These are phyloP conservation scores for Cystobasidium onofrii DNA, from an alignment of 768 basidiomycete species.

Conservation along the genomic window DNA sequence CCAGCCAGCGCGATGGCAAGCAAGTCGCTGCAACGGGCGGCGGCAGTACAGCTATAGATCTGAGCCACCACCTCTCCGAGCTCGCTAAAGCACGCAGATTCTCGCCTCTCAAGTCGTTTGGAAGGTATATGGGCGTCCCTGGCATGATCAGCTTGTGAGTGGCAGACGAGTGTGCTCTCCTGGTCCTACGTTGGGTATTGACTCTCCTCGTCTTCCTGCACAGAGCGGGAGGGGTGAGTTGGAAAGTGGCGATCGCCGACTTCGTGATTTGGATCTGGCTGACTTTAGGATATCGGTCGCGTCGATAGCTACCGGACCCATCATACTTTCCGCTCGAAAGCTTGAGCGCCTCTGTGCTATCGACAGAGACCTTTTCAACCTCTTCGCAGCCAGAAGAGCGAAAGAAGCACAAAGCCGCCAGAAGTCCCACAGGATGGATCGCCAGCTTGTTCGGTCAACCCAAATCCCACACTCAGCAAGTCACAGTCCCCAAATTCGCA, in stretches of 20 bases:
- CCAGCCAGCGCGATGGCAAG: neutral
- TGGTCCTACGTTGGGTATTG: neutral
- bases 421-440: slow-evolving; percentile 15
- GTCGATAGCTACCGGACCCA: slow-evolving; percentile 31
- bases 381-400: neutral
- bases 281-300: neutral
- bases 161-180: no score
- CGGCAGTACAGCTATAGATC: slow-evolving; percentile 30
- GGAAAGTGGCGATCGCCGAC: neutral
- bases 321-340: slow-evolving; percentile 34
- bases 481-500: slow-evolving; percentile 57
- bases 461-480: slow-evolving; percentile 46
- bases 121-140: slow-evolving; percentile 25
- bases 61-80: slow-evolving; percentile 34
- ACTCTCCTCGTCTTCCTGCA: neutral
- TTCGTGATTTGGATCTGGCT: neutral
- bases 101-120: slow-evolving; percentile 35
- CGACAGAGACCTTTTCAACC: neutral
- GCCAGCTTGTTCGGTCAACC: slow-evolving; percentile 21
- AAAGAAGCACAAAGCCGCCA: slow-evolving; percentile 9
- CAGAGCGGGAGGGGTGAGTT: slow-evolving; percentile 25
- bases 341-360: slow-evolving; percentile 7
- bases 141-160: slow-evolving; percentile 23
- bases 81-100: slow-evolving; percentile 31
- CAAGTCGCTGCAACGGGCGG: neutral